These are phyloP conservation scores for Sophora flavescens DNA, from an alignment of 306 rosid genomes.

Conservation along the genomic window DNA sequence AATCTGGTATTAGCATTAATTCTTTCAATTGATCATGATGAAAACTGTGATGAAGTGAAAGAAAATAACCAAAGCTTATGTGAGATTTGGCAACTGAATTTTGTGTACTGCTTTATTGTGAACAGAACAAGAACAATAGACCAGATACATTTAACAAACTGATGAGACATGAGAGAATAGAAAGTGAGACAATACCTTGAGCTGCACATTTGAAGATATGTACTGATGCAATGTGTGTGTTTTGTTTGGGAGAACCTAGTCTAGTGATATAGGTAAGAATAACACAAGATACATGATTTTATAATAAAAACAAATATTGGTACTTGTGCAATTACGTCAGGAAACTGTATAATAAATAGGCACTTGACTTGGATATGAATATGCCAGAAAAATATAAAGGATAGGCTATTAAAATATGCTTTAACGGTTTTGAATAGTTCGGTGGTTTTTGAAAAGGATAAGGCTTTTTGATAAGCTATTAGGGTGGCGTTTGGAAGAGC, in stretches of 20 bases:
- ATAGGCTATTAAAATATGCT: constrained; percentile 43
- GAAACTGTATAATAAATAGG: constrained; percentile 45
- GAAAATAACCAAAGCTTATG: constrained; percentile 49
- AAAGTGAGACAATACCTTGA: constrained; percentile 55
- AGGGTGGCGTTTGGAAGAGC: too few species aligned
- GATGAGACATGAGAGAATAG: constrained; percentile 20
- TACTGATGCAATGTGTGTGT: constrained; percentile 50
- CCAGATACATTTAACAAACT: constrained; percentile 28
- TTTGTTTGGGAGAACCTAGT: constrained; percentile 54
- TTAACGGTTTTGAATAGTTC: constrained; percentile 55
- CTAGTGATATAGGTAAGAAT: constrained; percentile 51
- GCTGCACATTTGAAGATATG: constrained; percentile 52
- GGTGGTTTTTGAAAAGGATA: constrained; percentile 67
- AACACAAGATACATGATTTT: constrained; percentile 54
- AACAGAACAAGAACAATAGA: neutral
- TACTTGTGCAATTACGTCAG: constrained; percentile 58
- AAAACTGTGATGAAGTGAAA: constrained; percentile 49
- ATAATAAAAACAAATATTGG: constrained; percentile 62
- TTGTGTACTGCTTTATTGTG: constrained; percentile 2
- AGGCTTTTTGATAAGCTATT: constrained; percentile 68
- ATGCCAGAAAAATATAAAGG: constrained; percentile 31
- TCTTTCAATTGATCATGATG: constrained; percentile 47
- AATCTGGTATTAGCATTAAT: constrained; percentile 42
- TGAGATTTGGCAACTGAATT: constrained; percentile 59
- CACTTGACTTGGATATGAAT: constrained; percentile 51